These are phyloP conservation scores for Cladosporium cucumerinum DNA, from an alignment of 2,329 filamentous ascomycete genomes.

Conservation along the genomic window DNA sequence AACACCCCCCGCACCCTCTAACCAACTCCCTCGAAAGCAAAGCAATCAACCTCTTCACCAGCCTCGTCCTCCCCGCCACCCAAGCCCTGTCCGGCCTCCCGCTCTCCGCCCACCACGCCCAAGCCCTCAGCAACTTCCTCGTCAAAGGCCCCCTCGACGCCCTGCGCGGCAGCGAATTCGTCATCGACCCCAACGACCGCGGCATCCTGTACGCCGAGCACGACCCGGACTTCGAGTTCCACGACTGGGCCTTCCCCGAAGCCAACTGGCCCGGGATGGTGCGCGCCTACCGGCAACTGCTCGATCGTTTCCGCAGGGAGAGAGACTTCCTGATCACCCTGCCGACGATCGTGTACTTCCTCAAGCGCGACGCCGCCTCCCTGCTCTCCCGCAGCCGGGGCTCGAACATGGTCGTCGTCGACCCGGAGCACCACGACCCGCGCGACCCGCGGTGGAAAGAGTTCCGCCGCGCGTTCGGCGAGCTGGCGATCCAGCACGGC, in stretches of 20 bases:
- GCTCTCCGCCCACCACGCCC: not conserved
- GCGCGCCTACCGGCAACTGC: not conserved
- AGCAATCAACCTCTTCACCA: slow-evolving; percentile 12
- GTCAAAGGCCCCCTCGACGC: slow-evolving; percentile 12
- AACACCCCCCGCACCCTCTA: not conserved
- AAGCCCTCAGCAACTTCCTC: slow-evolving; percentile 12
- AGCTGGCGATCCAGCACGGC: slow-evolving; percentile 16
- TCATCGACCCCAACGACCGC: slow-evolving; percentile 17
- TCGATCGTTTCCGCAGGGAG: slow-evolving; percentile 10
- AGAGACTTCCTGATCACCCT: slow-evolving; percentile 14
- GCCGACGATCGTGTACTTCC: slow-evolving; percentile 17
- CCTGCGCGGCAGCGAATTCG: slow-evolving; percentile 7
- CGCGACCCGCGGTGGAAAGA: slow-evolving; percentile 12
- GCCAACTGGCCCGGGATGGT: slow-evolving; percentile 15
- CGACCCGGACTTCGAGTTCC: slow-evolving; percentile 16
- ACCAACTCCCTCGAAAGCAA: slow-evolving; percentile 15
- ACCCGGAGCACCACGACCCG: slow-evolving; percentile 15
- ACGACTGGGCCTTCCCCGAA: slow-evolving; percentile 18
- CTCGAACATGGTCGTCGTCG: slow-evolving; percentile 17
- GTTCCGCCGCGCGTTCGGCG: slow-evolving; percentile 13
- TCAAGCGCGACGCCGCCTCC: slow-evolving; percentile 11
- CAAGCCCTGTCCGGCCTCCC: not conserved
- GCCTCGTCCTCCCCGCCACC: slow-evolving; percentile 4
- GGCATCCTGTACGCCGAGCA: slow-evolving; percentile 11
- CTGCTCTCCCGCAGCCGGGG: slow-evolving; percentile 9